Evolutionary conservation across 139 green algal species (phyloP).

Genomic region (Eudorina sp.): DNA sequence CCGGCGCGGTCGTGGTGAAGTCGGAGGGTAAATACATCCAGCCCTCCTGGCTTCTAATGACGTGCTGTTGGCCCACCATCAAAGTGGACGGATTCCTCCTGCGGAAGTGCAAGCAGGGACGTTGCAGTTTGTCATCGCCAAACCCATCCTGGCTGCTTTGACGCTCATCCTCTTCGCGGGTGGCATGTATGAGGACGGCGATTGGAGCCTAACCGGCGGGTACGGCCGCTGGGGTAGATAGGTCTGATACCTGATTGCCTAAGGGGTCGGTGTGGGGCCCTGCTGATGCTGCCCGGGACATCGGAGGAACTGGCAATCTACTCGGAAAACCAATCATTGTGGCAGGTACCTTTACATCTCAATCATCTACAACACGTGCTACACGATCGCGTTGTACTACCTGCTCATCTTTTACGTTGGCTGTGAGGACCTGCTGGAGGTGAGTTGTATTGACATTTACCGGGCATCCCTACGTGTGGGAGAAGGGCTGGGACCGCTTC

Average conservation of each 20-base stretch:
- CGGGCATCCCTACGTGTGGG: too few species aligned
- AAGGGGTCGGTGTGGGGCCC: too few species aligned
- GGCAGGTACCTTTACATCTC: constrained; percentile 87
- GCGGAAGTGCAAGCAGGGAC: constrained; percentile 88
- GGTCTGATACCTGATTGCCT: not conserved
- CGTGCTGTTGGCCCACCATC: constrained; percentile 92
- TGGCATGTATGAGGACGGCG: constrained; percentile 85
- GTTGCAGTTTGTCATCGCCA: constrained; percentile 97
- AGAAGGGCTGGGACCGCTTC: too few species aligned
- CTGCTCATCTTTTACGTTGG: constrained; percentile 97
- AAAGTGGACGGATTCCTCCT: constrained; percentile 90
- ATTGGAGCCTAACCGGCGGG: constrained; percentile 80
- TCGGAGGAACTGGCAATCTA: too few species aligned
- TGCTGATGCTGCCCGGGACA: not conserved
- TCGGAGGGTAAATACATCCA: constrained; percentile 87
- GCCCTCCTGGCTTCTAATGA: constrained; percentile 85
- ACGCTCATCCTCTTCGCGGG: constrained; percentile 86
- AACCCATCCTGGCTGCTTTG: constrained; percentile 90
- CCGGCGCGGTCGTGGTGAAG: constrained; percentile 91
- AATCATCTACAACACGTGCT: constrained; percentile 96
- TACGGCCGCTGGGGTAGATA: constrained; percentile 45
- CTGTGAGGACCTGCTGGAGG: constrained; percentile 89
- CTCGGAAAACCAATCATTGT: too few species aligned
- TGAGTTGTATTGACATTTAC: too few species aligned
- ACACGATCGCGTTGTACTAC: constrained; percentile 92